Evolutionary conservation across 257 asterid genomes (phyloP), one percentile per base, ranked within the genome.

Genomic region (Cynanchum wilfordii): DNA sequence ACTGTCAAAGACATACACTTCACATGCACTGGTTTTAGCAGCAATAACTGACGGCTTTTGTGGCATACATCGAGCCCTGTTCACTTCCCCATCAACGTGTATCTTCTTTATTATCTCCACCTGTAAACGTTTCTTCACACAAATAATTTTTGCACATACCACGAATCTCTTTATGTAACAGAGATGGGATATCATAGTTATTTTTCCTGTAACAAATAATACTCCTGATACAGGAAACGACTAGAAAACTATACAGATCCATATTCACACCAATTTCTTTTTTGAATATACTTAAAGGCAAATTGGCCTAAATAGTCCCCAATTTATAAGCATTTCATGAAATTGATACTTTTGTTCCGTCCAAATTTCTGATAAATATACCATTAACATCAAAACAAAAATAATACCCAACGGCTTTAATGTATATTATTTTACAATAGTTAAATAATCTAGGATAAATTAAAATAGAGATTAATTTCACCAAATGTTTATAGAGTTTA

Each of bases 21-120:
- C 96, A 40, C 90, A 64, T 33, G 87, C 76, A 70, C 81, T 87
- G 40, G 97, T 95, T 88, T 95, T 95, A 2, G 97, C 96, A 65
- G 97, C 99, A 76, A 95, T 77, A 62, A 95, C 66, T 70, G 89
- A 82, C 50, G 88, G 83, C 42, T 86, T 90, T 76, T 92, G 98
- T 15, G 81, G 78, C 93, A 95, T 88, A 77, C 92, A 89, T 29
- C 99, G 80, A 3, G 92, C 96, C 80, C 98, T 88, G 68, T 92
- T 95, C 81, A 92, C 90, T 86, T 95, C 98, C 75, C 99, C 98
- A 77, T 92, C 99, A 47, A 90, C 90, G 55, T 81, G 86, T 70
- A 92, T 88, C 77, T 87, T 90, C 52, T 90, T 94, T 38, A 88
- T 87, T 73, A 95, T 82, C 78, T 90, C 97, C 49, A 90, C 93